These are phyloP conservation scores for Skeletonema potamos DNA, from an alignment of 108 stramenopile genomes.

Conservation along the genomic window DNA sequence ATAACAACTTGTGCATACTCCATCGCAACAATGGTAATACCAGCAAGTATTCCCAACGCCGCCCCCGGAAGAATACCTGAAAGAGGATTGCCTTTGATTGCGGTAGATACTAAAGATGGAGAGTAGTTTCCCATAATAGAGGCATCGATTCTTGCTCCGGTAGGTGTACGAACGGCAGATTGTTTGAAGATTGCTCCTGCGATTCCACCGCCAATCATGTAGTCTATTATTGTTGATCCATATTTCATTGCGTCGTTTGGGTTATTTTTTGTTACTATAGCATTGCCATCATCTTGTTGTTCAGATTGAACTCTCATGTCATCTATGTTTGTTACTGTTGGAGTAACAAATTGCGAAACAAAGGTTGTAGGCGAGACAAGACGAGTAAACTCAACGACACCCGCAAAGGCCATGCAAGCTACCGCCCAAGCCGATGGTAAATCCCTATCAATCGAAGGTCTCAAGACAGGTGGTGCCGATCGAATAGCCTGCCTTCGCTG, in stretches of 20 bases:
- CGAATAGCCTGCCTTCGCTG: conserved; percentile 16
- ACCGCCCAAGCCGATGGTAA: conserved; percentile 44
- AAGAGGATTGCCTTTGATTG: conserved; percentile 10
- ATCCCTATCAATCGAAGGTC: conserved; percentile 28
- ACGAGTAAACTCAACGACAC: conserved; percentile 34
- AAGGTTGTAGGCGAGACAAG: conserved; percentile 23
- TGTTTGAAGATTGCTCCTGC: conserved; percentile 41
- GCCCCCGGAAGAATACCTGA: conserved; percentile 45
- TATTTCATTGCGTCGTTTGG: neutral
- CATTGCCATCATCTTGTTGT: neutral
- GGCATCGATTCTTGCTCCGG: conserved; percentile 31
- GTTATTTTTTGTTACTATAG: neutral
- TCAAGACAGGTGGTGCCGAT: conserved; percentile 7
- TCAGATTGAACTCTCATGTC: neutral
- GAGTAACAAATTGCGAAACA: neutral
- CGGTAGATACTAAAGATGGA: neutral
- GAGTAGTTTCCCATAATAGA: conserved; percentile 10
- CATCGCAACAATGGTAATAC: conserved; percentile 21
- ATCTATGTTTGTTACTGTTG: neutral
- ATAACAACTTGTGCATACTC: conserved; percentile 10
- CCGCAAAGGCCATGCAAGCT: conserved; percentile 51
- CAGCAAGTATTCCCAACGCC: conserved; percentile 38
- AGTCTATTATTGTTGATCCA: conserved; percentile 29
- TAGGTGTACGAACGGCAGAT: conserved; percentile 29
- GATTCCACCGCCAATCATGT: conserved; percentile 38